Evolutionary conservation across 2,329 filamentous ascomycete species (phyloP).

Genomic region (Verticillium isaacii): DNA sequence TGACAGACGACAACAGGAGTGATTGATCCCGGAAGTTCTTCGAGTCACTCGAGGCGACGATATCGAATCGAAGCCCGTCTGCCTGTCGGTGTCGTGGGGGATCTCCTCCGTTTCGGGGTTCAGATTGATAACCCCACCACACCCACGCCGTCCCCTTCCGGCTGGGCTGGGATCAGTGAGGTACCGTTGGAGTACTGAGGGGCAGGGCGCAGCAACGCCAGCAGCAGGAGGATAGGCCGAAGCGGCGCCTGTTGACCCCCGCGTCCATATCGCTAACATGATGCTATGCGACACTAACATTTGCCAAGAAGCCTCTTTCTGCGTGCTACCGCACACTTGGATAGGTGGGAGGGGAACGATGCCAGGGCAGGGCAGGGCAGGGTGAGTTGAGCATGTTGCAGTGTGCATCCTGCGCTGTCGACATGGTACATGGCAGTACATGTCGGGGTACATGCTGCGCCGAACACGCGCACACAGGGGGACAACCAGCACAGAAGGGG

Average conservation of each 20-base stretch:
- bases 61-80: neutral
- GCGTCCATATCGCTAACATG: neutral
- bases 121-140: neutral
- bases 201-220: neutral
- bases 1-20: neutral
- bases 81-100: neutral
- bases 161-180: neutral
- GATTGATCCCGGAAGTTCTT: neutral
- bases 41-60: neutral
- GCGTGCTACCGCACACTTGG: neutral
- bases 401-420: neutral
- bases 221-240: neutral
- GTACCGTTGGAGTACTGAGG: neutral
- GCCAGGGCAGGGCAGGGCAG: neutral
- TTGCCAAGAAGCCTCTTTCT: neutral
- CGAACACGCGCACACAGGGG: neutral
- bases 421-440: neutral
- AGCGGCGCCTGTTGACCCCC: neutral
- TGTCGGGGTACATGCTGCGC: neutral
- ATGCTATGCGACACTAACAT: slow-evolving; percentile 1
- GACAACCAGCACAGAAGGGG: neutral
- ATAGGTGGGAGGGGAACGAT: neutral
- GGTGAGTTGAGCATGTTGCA: neutral
- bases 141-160: neutral
- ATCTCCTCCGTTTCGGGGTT: neutral